Evolutionary conservation across 2,329 filamentous ascomycete species (phyloP).

Genomic region (Aureobasidium sp.): DNA sequence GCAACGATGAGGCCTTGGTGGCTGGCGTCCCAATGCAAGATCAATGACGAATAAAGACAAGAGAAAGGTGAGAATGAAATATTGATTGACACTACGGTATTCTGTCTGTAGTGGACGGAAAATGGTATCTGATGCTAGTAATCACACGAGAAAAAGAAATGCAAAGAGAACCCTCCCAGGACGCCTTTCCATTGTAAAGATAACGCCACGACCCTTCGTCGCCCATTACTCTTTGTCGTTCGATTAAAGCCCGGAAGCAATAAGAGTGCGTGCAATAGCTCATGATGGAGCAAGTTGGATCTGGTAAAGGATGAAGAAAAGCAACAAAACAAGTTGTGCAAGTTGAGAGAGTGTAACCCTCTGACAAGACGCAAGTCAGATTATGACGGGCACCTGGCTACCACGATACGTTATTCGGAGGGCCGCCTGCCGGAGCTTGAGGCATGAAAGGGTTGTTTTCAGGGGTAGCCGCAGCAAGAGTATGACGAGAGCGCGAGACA

Average conservation of each 20-base stretch:
- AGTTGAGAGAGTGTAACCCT: neutral
- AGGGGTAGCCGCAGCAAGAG: neutral
- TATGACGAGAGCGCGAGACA: neutral
- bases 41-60: too few relatives aligned
- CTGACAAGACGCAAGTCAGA: too few relatives aligned
- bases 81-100: neutral
- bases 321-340: neutral
- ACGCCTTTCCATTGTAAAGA: slow-evolving; percentile 1
- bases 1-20: neutral
- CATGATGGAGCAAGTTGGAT: neutral
- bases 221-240: neutral
- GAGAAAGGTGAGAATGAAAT: too few relatives aligned
- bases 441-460: neutral
- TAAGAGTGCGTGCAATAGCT: neutral
- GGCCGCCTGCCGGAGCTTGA: neutral
- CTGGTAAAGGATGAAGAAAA: too few relatives aligned
- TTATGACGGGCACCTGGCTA: neutral
- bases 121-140: neutral
- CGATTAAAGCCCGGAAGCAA: neutral
- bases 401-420: neutral
- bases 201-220: neutral
- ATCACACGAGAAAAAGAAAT: neutral
- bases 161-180: neutral
- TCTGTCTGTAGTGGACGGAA: neutral
- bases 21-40: too few relatives aligned